Conservation (phyloP, 495 filamentous ascomycete genomes). For the Ascodesmis nigricans region DNA sequence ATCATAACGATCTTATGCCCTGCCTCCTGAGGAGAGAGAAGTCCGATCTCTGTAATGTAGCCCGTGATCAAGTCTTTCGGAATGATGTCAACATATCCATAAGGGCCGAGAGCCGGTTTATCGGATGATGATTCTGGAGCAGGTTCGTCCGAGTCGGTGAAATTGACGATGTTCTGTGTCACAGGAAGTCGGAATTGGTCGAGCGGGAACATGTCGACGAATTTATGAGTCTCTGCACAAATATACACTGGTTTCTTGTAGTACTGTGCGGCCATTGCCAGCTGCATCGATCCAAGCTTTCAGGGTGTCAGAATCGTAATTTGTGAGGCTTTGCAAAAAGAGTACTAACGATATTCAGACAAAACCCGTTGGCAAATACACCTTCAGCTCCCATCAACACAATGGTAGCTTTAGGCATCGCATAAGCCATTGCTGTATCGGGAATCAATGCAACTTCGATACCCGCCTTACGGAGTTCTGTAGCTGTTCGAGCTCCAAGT, state of each 20-base stretch:
- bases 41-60: slow-evolving; percentile 54
- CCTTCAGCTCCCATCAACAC: slow-evolving; percentile 86
- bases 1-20: slow-evolving; percentile 16
- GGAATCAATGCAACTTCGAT: slow-evolving; percentile 70
- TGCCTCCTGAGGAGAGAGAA: slow-evolving; percentile 37
- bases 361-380: slow-evolving; percentile 80
- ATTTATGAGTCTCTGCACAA: slow-evolving; percentile 87
- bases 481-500: slow-evolving; percentile 37
- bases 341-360: slow-evolving; percentile 35
- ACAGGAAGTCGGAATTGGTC: slow-evolving; percentile 59
- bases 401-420: slow-evolving; percentile 58
- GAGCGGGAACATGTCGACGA: slow-evolving; percentile 59
- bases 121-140: background rate
- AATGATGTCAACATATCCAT: slow-evolving; percentile 58
- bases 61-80: slow-evolving; percentile 60
- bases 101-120: slow-evolving; percentile 24
- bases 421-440: slow-evolving; percentile 59
- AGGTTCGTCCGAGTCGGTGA: slow-evolving; percentile 35
- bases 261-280: slow-evolving; percentile 58
- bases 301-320: slow-evolving; percentile 2
- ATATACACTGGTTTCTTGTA: slow-evolving; percentile 70
- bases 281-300: slow-evolving; percentile 75
- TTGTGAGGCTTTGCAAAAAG: background rate
- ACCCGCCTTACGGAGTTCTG: slow-evolving; percentile 44
- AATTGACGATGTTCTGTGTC: slow-evolving; percentile 52